A percentile compares a stretch with the other conserved stretches of the same genome.
phyloP scores from a whole-genome alignment of 371 early-diverging fungal species.

The Haplosporangium sp. region DNA sequence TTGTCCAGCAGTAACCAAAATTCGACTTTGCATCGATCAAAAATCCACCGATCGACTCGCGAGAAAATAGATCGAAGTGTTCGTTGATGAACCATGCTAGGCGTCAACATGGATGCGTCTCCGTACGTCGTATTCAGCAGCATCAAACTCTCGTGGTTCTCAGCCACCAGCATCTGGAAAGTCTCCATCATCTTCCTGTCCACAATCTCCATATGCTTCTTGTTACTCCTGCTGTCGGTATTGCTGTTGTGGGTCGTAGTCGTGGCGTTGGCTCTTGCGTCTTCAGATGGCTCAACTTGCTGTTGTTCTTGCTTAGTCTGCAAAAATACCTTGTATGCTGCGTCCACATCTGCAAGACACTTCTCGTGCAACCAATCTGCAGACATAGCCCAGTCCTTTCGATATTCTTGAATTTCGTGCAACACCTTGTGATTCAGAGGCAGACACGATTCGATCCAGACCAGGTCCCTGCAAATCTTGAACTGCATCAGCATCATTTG shows the following conservation, averaged over 20 bases:
- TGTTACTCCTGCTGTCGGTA: background rate
- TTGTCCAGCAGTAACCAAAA: conserved; percentile 66
- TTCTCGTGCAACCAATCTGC: conserved; percentile 52
- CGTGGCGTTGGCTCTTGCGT: background rate
- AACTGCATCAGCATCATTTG: conserved; percentile 41
- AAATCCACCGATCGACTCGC: conserved; percentile 69
- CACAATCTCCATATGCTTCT: conserved; percentile 31
- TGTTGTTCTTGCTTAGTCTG: conserved; percentile 40
- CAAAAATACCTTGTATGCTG: conserved; percentile 50
- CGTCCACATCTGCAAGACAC: conserved; percentile 46
- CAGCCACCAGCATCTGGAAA: conserved; percentile 52
- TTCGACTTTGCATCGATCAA: conserved; percentile 70
- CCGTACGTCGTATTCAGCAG: conserved; percentile 39
- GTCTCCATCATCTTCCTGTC: conserved; percentile 55
- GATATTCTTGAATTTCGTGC: conserved; percentile 54
- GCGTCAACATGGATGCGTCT: conserved; percentile 18
- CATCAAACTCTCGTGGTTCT: conserved; percentile 39
- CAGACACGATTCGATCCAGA: conserved; percentile 52
- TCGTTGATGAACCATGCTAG: conserved; percentile 40
- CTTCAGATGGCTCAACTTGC: background rate
- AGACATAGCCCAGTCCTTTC: conserved; percentile 51
- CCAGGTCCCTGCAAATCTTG: conserved; percentile 43
- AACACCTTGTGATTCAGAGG: conserved; percentile 48
- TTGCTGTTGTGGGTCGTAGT: background rate
- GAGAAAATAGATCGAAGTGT: conserved; percentile 63